A percentile compares a stretch with the other conserved stretches of the same genome.
phyloP scores from a whole-genome alignment of 2,329 filamentous ascomycete species.

The Xylaria hypoxylon region DNA sequence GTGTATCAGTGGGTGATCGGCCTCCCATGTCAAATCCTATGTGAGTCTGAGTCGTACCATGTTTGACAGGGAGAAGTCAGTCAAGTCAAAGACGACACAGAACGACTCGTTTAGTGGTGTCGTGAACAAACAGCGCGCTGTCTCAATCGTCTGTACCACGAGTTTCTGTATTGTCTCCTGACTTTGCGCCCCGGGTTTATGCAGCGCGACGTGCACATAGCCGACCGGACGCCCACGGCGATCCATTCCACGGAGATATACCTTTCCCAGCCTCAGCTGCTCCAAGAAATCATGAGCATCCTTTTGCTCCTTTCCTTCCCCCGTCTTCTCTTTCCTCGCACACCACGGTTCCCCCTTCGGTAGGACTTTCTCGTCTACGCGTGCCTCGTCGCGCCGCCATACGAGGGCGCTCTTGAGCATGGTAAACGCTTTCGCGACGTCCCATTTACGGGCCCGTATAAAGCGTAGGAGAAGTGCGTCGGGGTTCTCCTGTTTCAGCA shows the following conservation, averaged over 20 bases:
- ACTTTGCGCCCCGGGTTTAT: constrained; percentile 81
- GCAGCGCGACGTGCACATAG: constrained; percentile 83
- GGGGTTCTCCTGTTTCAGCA: constrained; percentile 86
- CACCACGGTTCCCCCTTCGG: constrained; percentile 76
- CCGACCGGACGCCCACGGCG: constrained; percentile 85
- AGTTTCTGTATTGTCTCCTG: constrained; percentile 83
- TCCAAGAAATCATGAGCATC: constrained; percentile 78
- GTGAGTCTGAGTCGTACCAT: constrained; percentile 69
- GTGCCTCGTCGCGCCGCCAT: constrained; percentile 83
- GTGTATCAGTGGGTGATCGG: constrained; percentile 15
- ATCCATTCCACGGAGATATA: constrained; percentile 86
- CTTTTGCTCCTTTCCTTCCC: constrained; percentile 70
- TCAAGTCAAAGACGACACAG: constrained; percentile 96
- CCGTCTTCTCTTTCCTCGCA: constrained; percentile 50
- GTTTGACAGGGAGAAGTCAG: constrained; percentile 87
- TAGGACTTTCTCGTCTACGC: constrained; percentile 91
- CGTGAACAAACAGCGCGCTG: constrained; percentile 78
- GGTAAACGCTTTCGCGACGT: constrained; percentile 86
- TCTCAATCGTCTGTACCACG: constrained; percentile 93
- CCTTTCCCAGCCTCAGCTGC: constrained; percentile 89
- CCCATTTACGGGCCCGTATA: constrained; percentile 88
- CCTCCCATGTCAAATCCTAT: neutral
- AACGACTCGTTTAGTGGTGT: constrained; percentile 82
- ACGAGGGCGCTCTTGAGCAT: constrained; percentile 93
- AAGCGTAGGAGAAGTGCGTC: constrained; percentile 84